These are phyloP conservation scores for Lactifluus volemus DNA, from an alignment of 768 basidiomycete species.

Conservation along the genomic window DNA sequence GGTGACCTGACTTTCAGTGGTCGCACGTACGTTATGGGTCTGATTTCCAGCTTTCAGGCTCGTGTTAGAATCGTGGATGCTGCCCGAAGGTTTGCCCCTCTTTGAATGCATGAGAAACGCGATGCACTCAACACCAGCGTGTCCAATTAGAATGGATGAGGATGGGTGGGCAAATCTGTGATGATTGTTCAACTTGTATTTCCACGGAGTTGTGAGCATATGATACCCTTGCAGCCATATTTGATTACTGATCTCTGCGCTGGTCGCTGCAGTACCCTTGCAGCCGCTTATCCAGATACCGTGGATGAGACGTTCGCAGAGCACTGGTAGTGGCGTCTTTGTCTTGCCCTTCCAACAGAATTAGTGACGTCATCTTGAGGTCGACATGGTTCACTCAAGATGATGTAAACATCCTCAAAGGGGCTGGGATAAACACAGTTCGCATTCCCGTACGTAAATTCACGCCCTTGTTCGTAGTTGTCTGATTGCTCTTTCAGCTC, in stretches of 20 bases:
- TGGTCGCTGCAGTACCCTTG: conserved; percentile 39
- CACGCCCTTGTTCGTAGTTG: background rate
- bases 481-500: conserved; percentile 34
- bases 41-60: conserved; percentile 38
- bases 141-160: conserved; percentile 47
- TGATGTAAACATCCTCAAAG: conserved; percentile 47
- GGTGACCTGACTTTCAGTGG: conserved; percentile 28
- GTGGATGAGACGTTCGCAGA: conserved; percentile 45
- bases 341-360: background rate
- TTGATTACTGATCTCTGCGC: background rate
- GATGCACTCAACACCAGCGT: background rate
- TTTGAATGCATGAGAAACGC: background rate
- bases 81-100: conserved; percentile 43
- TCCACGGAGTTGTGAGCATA: conserved; percentile 55
- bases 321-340: conserved; percentile 44
- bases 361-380: conserved; percentile 28
- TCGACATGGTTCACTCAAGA: conserved; percentile 60
- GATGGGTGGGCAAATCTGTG: conserved; percentile 65
- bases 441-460: conserved; percentile 50
- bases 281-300: conserved; percentile 46
- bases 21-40: background rate
- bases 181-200: conserved; percentile 55
- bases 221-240: conserved; percentile 40
- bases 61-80: conserved; percentile 76
- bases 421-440: conserved; percentile 64